phyloP scores from a whole-genome alignment of 1,284 basidiomycete species.

The Xanthoconium separans region DNA sequence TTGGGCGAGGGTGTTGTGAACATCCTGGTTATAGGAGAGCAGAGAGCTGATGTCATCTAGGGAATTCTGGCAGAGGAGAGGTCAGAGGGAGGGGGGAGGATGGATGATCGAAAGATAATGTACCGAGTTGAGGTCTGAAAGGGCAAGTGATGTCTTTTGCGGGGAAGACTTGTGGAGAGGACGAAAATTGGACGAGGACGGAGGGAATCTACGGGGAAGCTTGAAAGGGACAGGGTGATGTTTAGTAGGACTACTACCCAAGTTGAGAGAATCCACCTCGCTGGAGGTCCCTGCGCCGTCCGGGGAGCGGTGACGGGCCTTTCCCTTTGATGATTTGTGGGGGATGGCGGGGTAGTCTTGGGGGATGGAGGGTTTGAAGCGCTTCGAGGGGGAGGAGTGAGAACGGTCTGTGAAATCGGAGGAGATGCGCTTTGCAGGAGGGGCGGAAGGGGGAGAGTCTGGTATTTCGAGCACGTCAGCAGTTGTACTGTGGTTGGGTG shows the following conservation, averaged over 20 bases:
- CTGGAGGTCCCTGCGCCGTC: conserved; percentile 25
- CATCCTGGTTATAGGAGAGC: conserved; percentile 12
- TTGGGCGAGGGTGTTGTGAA: conserved; percentile 13
- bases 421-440: conserved; percentile 42
- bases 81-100: neutral
- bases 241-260: conserved; percentile 3
- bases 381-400: conserved; percentile 38
- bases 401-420: conserved; percentile 39
- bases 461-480: conserved; percentile 39
- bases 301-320: conserved; percentile 8
- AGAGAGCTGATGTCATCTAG: conserved; percentile 16
- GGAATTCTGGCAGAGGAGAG: conserved; percentile 25
- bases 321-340: conserved; percentile 9
- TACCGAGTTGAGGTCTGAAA: conserved; percentile 21
- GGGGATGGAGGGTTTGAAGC: conserved; percentile 36
- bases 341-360: conserved; percentile 41
- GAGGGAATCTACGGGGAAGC: conserved; percentile 9
- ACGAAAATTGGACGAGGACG: conserved; percentile 2
- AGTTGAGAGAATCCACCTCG: conserved; percentile 28
- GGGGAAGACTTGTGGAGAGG: conserved; percentile 6
- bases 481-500: neutral
- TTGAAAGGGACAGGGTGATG: conserved; percentile 14
- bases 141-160: conserved; percentile 1
- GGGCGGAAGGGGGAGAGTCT: conserved; percentile 33
- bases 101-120: neutral